A percentile compares a stretch with the other conserved stretches of the same genome.
These are phyloP conservation scores for Aspergillus pseudotamarii DNA, from an alignment of 2,329 filamentous ascomycete genomes.

Conservation along the genomic window DNA sequence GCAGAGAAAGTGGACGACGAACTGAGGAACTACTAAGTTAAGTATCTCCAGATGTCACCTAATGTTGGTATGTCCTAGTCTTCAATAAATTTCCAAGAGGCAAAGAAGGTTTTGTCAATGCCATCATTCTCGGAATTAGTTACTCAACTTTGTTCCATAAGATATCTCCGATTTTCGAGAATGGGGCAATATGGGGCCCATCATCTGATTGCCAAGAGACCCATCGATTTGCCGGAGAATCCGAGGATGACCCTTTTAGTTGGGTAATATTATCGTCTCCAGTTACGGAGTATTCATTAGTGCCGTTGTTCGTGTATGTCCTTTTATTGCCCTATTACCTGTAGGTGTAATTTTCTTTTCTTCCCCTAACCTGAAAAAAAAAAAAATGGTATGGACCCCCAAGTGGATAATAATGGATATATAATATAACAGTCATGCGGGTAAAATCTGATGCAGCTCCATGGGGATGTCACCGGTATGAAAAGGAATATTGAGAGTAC, in stretches of 20 bases:
- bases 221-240: constrained; percentile 22
- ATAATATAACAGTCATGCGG: not conserved
- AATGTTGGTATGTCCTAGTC: not conserved
- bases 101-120: not conserved
- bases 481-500: not conserved
- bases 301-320: not conserved
- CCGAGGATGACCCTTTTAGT: constrained; percentile 12
- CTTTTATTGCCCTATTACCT: not conserved
- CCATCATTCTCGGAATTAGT: not conserved
- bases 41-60: too few species aligned
- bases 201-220: constrained; percentile 25
- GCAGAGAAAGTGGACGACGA: not conserved
- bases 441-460: not conserved
- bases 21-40: too few species aligned
- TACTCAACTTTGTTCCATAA: constrained; percentile 3
- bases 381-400: not conserved
- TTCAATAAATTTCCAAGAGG: not conserved
- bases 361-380: not conserved
- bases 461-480: not conserved
- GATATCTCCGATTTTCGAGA: constrained; percentile 4
- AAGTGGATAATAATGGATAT: not conserved
- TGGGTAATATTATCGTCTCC: not conserved
- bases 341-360: not conserved
- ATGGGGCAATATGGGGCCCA: constrained; percentile 9
- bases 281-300: not conserved